Evolutionary conservation across 139 green algal species (phyloP).

Genomic region (Haematococcus lacustris): DNA sequence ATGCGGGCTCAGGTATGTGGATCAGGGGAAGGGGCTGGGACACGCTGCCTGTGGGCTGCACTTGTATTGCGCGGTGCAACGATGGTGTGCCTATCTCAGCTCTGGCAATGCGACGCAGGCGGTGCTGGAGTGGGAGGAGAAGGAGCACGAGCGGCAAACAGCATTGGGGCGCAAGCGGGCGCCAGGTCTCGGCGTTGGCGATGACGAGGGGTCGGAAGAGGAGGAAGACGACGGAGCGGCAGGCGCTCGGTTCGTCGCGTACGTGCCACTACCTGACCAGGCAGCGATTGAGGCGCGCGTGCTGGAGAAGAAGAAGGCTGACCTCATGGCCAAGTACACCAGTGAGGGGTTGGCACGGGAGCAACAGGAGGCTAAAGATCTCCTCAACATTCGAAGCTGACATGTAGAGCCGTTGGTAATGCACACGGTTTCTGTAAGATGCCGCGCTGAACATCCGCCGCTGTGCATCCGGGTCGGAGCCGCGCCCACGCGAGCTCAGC

Average conservation of each 20-base stretch:
- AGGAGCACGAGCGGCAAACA: constrained; percentile 53
- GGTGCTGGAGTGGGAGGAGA: constrained; percentile 62
- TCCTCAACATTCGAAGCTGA: constrained; percentile 56
- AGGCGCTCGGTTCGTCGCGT: constrained; percentile 73
- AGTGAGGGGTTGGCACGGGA: constrained; percentile 53
- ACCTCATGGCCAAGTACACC: constrained; percentile 82
- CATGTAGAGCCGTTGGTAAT: too few relatives aligned
- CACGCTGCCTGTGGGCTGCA: neutral
- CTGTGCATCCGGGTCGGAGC: too few relatives aligned
- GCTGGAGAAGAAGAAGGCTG: constrained; percentile 88
- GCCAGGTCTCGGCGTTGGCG: too few relatives aligned
- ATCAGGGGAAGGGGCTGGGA: neutral
- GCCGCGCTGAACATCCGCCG: too few relatives aligned
- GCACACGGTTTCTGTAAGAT: too few relatives aligned
- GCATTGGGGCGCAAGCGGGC: neutral
- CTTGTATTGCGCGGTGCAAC: neutral
- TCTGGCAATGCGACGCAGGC: constrained; percentile 28
- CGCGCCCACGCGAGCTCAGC: too few relatives aligned
- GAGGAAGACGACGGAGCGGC: constrained; percentile 19
- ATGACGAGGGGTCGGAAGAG: constrained; percentile 5
- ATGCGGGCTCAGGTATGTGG: constrained; percentile 44
- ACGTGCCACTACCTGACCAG: constrained; percentile 87
- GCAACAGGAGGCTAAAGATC: constrained; percentile 63
- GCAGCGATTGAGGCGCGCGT: constrained; percentile 87
- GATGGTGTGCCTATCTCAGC: too few relatives aligned